phyloP scores from a whole-genome alignment of 73 alveolate species.

The Blepharisma stoltei region DNA sequence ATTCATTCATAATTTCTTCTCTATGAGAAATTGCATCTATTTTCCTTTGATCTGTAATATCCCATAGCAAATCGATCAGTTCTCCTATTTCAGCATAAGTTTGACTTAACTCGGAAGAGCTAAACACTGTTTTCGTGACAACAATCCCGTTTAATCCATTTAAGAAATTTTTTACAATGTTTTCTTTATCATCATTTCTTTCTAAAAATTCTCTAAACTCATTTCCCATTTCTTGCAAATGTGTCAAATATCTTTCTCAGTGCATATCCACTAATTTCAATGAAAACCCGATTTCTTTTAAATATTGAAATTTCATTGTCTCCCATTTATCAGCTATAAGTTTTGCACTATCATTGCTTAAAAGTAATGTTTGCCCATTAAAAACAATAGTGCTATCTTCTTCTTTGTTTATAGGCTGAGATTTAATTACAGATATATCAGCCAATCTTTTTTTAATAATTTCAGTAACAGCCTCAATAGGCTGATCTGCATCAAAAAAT shows the following conservation, averaged over 20 bases:
- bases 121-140: background rate
- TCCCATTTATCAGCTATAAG: background rate
- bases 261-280: background rate
- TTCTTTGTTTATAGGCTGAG: background rate
- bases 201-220: slow-evolving; percentile 1
- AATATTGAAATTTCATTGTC: background rate
- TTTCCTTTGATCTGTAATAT: background rate
- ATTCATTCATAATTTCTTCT: background rate
- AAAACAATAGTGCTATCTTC: background rate
- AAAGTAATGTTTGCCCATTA: background rate
- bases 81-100: background rate
- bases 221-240: background rate
- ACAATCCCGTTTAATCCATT: background rate
- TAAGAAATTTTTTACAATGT: background rate
- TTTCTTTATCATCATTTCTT: background rate
- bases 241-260: too few species aligned
- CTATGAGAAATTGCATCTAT: background rate
- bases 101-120: background rate
- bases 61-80: background rate
- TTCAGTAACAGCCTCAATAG: background rate
- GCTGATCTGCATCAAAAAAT: background rate
- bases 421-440: background rate
- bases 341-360: background rate
- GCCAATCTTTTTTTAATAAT: background rate
- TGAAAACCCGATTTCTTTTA: background rate